These are phyloP conservation scores for Gossypium schwendimanii DNA, from an alignment of 441 rosid species.

Conservation along the genomic window DNA sequence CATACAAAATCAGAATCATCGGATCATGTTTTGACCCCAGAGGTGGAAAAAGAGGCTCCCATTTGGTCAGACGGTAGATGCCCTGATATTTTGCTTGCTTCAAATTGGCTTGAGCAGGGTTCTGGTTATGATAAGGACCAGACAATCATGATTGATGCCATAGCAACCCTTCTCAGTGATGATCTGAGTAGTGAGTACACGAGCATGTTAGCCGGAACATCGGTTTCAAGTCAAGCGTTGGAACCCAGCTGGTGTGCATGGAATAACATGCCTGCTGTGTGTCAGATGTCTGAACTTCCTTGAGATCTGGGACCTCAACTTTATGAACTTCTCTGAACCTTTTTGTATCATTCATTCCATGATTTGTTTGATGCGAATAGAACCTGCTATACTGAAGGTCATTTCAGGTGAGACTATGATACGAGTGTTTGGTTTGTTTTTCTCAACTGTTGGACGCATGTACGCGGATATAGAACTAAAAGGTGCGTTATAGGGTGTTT, in stretches of 20 bases:
- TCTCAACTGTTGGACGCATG: slow-evolving; percentile 17
- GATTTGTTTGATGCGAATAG: slow-evolving; percentile 20
- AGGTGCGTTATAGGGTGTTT: slow-evolving; percentile 20
- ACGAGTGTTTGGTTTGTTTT: slow-evolving; percentile 25
- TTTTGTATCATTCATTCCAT: slow-evolving; percentile 20
- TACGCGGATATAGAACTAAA: slow-evolving; percentile 17
- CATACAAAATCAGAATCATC: slow-evolving; percentile 46
- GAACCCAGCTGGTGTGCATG: slow-evolving; percentile 62
- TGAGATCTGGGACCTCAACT: slow-evolving; percentile 25
- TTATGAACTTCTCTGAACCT: slow-evolving; percentile 17
- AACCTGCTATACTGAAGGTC: slow-evolving; percentile 20
- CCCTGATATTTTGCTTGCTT: slow-evolving; percentile 62
- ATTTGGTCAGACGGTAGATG: slow-evolving; percentile 29
- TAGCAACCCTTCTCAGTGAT: slow-evolving; percentile 64
- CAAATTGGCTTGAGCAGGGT: slow-evolving; percentile 70
- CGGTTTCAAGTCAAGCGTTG: slow-evolving; percentile 49
- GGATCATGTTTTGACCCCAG: slow-evolving; percentile 44
- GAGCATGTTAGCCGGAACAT: slow-evolving; percentile 44
- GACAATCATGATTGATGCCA: slow-evolving; percentile 46
- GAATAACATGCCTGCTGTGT: slow-evolving; percentile 82
- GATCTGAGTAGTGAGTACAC: slow-evolving; percentile 55
- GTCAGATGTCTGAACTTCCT: slow-evolving; percentile 68
- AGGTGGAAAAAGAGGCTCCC: slow-evolving; percentile 32
- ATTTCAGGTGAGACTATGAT: slow-evolving; percentile 17
- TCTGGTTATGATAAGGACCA: slow-evolving; percentile 49